Percentiles rank a stretch among this genome's conserved stretches.
Conservation (phyloP, 208 protist genomes). For the Crithidia bombi region DNA sequence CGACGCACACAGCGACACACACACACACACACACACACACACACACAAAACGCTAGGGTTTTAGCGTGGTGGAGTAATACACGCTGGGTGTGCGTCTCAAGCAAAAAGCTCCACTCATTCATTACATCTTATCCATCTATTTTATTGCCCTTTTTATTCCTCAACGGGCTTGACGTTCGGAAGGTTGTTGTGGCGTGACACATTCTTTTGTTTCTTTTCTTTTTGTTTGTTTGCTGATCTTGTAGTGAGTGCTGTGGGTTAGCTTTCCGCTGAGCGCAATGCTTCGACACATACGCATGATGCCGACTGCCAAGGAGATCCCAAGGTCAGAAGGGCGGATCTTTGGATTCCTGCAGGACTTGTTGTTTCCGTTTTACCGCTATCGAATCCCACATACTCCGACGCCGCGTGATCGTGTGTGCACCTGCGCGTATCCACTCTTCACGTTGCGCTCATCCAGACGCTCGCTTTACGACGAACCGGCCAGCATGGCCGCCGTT, state of each 20-base stretch:
- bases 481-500: constrained; percentile 10
- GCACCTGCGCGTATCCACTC: constrained; percentile 63
- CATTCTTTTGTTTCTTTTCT: not conserved
- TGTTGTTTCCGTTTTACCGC: constrained; percentile 38
- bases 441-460: constrained; percentile 59
- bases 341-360: constrained; percentile 25
- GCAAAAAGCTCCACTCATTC: no score
- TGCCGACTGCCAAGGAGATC: constrained; percentile 22
- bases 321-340: constrained; percentile 26
- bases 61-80: no score
- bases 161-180: not conserved
- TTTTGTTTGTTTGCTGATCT: not conserved
- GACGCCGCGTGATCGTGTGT: constrained; percentile 37
- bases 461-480: constrained; percentile 49
- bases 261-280: constrained; percentile 18
- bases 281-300: constrained; percentile 66
- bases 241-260: not conserved
- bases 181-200: not conserved
- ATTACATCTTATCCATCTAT: no score
- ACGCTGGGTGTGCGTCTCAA: no score
- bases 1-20: no score
- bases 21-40: no score
- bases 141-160: not conserved
- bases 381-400: constrained; percentile 48
- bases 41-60: no score